phyloP scores from a whole-genome alignment of 805 yeast species.

The Brettanomyces sp. region DNA sequence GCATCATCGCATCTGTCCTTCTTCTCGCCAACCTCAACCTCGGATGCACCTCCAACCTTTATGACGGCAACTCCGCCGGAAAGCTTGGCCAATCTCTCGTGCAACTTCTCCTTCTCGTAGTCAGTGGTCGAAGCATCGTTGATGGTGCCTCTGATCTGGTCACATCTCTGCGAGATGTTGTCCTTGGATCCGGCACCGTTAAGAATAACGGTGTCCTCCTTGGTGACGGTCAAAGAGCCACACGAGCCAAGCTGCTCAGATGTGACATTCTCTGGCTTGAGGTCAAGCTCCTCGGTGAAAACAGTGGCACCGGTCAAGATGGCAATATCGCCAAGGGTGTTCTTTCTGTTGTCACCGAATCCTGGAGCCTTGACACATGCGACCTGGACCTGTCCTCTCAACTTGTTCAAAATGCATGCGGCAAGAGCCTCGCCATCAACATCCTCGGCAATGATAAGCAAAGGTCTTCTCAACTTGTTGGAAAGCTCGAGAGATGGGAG shows the following conservation, averaged over 20 bases:
- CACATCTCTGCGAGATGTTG: constrained; percentile 75
- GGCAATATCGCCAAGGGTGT: constrained; percentile 92
- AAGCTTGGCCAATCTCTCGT: constrained; percentile 93
- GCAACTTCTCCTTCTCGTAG: constrained; percentile 94
- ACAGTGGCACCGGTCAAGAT: constrained; percentile 89
- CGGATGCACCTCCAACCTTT: constrained; percentile 95
- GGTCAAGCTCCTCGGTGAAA: constrained; percentile 86
- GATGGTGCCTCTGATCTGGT: constrained; percentile 80
- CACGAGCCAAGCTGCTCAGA: constrained; percentile 83
- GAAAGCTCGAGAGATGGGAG: constrained; percentile 90
- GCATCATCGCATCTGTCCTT: constrained; percentile 99
- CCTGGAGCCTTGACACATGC: constrained; percentile 98
- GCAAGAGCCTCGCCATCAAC: constrained; percentile 98
- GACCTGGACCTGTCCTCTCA: constrained; percentile 97
- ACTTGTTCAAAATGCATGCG: constrained; percentile 92
- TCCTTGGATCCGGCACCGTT: constrained; percentile 89
- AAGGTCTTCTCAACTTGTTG: constrained; percentile 87
- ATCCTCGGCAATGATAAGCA: constrained; percentile 89
- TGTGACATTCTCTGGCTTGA: constrained; percentile 92
- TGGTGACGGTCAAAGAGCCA: constrained; percentile 85
- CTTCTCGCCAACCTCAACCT: constrained; percentile 98
- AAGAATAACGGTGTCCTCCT: constrained; percentile 89
- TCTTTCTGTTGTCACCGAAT: constrained; percentile 97
- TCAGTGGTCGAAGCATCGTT: constrained; percentile 70
- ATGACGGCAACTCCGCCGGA: constrained; percentile 98